Base-by-base conservation (phyloP, 805 yeast species). In the Citeromyces nyonsensis region DNA sequence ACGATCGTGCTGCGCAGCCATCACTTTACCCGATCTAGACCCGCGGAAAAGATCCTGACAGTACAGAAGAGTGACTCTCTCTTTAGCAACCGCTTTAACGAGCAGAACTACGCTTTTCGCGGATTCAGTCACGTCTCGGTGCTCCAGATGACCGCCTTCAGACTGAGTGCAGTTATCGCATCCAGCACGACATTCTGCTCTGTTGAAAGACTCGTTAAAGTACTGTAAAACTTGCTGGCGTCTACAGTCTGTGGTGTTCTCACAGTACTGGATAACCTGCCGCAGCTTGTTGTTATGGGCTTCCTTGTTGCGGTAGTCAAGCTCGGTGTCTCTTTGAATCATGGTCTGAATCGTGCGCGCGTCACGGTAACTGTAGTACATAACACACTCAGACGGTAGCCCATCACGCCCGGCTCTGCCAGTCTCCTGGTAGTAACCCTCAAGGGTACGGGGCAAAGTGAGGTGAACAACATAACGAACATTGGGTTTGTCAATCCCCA, bases 381-480 rank as follows among this genome's bases (percentile, higher is more conserved):
- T 66, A 10, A 84, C 66, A 55, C 97, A 91, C 36, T 74, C 77
- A 1, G 94, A 79, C 29, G 61, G 69, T 6, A 67, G 56, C 0
- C 98, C 97, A 57, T 91, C 98, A 57, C 98, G 70, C 4, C 98
- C 98, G 4, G 97, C 98, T 54, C 98, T 73, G 6, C 98, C 98
- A 1, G 97, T 86, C 51, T 91, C 98, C 53, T 91, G 98, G 46
- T 91, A 91, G 51, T 91, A 91, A 0, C 96, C 97, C 54, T 91
- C 98, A 40, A 91, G 59, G 33, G 84, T 82, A 44, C 95, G 60
- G 0, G 98, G 96, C 15, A 91, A 56, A 5, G 91, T 81, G 40
- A 78, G 63, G 55, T 91, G 98, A 28, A 83, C 73, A 3, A 91
- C 97, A 57, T 66, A 86, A 30, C 98, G 61, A 9, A 91, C 98